phyloP scores from a whole-genome alignment of 345 rosid genomes.

The Eucalyptus globulus region DNA sequence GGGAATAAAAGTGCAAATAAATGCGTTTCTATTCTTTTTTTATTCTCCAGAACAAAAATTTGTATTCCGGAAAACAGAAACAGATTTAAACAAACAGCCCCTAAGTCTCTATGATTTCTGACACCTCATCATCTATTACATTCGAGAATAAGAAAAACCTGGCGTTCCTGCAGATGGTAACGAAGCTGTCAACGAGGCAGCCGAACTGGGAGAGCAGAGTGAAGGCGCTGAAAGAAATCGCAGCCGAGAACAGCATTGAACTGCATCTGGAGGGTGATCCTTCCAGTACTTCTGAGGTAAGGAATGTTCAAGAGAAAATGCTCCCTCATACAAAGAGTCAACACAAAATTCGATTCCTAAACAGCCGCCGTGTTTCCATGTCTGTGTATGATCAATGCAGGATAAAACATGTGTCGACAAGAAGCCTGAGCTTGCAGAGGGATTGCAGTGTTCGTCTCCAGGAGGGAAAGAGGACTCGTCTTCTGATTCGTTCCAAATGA shows the following conservation, averaged over 20 bases:
- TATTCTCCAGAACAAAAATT: no score
- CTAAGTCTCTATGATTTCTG: neutral
- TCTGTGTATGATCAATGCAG: neutral
- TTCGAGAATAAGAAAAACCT: neutral
- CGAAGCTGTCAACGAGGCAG: constrained; percentile 45
- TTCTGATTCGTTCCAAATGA: constrained; percentile 21
- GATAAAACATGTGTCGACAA: neutral
- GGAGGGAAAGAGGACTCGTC: neutral
- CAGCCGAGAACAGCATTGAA: constrained; percentile 47
- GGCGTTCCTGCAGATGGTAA: constrained; percentile 25
- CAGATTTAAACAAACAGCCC: no score
- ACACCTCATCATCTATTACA: neutral
- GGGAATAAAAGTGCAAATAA: fast-evolving
- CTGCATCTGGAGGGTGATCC: constrained; percentile 17
- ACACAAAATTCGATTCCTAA: neutral
- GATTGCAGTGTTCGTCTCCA: neutral
- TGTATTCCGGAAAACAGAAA: fast-evolving
- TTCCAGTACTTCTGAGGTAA: constrained; percentile 25
- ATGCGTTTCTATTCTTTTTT: fast-evolving
- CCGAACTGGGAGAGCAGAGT: constrained; percentile 42
- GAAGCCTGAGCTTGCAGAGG: neutral
- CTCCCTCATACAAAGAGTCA: neutral
- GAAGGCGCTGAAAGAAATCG: constrained; percentile 59
- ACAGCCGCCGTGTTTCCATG: neutral
- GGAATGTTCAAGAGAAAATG: neutral